These are phyloP conservation scores for Areca catechu DNA, from an alignment of 176 grass and related monocot species.

Conservation along the genomic window DNA sequence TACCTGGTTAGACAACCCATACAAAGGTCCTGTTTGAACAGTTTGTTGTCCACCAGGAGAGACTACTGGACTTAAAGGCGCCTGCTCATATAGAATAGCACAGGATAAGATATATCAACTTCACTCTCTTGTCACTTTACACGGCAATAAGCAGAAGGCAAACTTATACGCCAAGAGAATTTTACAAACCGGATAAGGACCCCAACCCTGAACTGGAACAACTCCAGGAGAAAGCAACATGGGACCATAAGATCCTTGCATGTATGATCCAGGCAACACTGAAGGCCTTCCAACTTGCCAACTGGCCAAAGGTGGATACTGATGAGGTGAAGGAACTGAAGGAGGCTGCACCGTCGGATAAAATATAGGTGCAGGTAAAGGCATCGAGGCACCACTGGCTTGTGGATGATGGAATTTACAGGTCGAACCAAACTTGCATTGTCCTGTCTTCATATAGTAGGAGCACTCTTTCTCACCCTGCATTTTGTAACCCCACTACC, in stretches of 20 bases:
- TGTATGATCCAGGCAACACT: constrained; percentile 31
- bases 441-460: constrained; percentile 84
- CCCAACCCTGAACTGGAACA: constrained; percentile 78
- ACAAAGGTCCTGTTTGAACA: constrained; percentile 26
- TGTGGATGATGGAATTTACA: constrained; percentile 58
- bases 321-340: constrained; percentile 37
- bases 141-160: no score
- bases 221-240: constrained; percentile 67
- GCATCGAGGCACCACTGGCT: constrained; percentile 5
- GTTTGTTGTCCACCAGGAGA: constrained; percentile 26
- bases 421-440: constrained; percentile 74
- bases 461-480: constrained; percentile 91
- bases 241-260: constrained; percentile 55
- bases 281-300: constrained; percentile 69
- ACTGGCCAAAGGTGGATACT: constrained; percentile 50
- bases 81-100: constrained; percentile 14
- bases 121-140: not conserved
- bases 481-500: not conserved
- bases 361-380: constrained; percentile 12
- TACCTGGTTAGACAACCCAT: constrained; percentile 20
- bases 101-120: constrained; percentile 1
- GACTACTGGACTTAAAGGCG: constrained; percentile 18
- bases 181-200: constrained; percentile 63
- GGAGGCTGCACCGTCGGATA: constrained; percentile 8
- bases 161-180: no score